These are phyloP conservation scores for Physcomitrellopsis africana DNA, from an alignment of 225 moss, liverwort and hornwort genomes.

Conservation along the genomic window DNA sequence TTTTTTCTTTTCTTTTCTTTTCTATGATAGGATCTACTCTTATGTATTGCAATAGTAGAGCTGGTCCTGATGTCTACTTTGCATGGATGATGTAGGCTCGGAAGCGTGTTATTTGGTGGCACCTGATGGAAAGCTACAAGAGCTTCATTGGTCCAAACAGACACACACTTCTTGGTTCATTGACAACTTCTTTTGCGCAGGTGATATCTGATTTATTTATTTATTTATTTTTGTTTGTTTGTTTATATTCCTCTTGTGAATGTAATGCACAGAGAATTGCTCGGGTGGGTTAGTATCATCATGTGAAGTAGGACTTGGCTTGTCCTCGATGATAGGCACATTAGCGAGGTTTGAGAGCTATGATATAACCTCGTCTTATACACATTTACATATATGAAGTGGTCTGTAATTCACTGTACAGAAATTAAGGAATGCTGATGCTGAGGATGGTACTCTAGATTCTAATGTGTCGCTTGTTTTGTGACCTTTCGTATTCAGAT, in stretches of 20 bases:
- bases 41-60: neutral
- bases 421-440: neutral
- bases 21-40: neutral
- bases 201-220: constrained; percentile 36
- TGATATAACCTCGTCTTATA: neutral
- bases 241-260: neutral
- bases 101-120: constrained; percentile 60
- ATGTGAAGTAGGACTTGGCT: neutral
- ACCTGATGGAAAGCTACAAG: constrained; percentile 59
- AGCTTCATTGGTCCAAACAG: constrained; percentile 83
- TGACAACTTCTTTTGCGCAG: constrained; percentile 63
- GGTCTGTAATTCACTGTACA: neutral
- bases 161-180: constrained; percentile 75
- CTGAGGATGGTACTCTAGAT: constrained; percentile 11
- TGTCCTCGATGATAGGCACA: neutral
- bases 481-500: constrained; percentile 46
- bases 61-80: constrained; percentile 20
- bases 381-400: neutral
- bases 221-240: too few relatives aligned
- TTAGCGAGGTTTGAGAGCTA: neutral
- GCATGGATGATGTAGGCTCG: constrained; percentile 35
- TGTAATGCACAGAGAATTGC: neutral
- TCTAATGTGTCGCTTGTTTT: neutral
- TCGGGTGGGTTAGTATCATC: neutral
- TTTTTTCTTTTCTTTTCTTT: too few relatives aligned